Evolutionary conservation across 176 grass and related monocot genomes (phyloP), one percentile per base, ranked within the genome.

Genomic region (Oryza australiensis): DNA sequence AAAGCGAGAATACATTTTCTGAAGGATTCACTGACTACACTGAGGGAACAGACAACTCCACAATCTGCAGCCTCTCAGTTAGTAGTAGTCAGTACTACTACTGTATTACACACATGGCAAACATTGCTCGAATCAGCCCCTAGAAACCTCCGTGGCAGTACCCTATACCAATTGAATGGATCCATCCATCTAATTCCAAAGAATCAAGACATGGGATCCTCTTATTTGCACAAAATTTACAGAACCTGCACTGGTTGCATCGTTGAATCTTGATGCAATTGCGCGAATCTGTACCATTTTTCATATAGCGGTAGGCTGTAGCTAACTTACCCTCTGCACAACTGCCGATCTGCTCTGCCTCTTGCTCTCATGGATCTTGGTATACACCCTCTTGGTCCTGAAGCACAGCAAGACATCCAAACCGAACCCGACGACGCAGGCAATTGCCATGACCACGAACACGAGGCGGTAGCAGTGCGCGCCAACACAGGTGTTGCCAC

Each of bases 391-490:
- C 37, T 87, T 92, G n/a, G 96, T 99, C 72, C 96, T 60, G 68
- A 88, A 68, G 18, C 87, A 79, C 26, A 99, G 89, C 20, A 99
- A 35, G 7, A 94, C 62, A 64, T 99, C 96, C 70, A 99, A 87
- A 49, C 72, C 91, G 18, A 95, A 95, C 0, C 93, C 96, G 2
- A 95, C 59, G 43, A 95, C 37, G 69, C 93, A 94, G 0, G 89
- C 90, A 9, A 91, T 12, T 3, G 96, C 88, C 96, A 99, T 95
- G 74, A 95, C 43, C 9, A 87, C 72, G 68, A 99, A 94, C 26
- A 99, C 91, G 62, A 93, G 89, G 32, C 96, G 83, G 85, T 95
- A 99, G 77, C 96, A 99, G 65, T 99, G 93, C 5, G 96, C 85
- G 3, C 96, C 96, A 23, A 91, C 77, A 64, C 96, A 99, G 72